phyloP scores from a whole-genome alignment of 2,329 filamentous ascomycete genomes.

The Didymella sp. region DNA sequence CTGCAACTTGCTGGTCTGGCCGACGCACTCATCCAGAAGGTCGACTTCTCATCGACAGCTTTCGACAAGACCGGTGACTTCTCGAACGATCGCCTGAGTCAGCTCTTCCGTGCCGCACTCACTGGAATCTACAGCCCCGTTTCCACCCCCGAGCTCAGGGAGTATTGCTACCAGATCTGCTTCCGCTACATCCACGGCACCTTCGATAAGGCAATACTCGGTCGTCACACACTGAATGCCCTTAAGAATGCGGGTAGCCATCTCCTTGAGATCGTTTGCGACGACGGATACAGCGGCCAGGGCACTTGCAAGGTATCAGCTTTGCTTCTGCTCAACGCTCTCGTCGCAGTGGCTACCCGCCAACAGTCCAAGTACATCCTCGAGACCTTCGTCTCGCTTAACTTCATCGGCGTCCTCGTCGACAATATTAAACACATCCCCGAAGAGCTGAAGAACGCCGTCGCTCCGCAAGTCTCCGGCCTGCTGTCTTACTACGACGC shows the following conservation, averaged over 20 bases:
- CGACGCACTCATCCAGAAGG: constrained; percentile 72
- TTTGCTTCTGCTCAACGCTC: constrained; percentile 78
- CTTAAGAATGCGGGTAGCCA: constrained; percentile 82
- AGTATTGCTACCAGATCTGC: constrained; percentile 90
- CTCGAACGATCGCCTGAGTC: constrained; percentile 86
- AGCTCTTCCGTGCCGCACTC: constrained; percentile 87
- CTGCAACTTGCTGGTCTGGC: constrained; percentile 79
- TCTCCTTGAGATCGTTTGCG: constrained; percentile 84
- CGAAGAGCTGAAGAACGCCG: constrained; percentile 62
- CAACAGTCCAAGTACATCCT: constrained; percentile 78
- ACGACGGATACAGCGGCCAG: constrained; percentile 89
- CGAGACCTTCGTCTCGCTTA: constrained; percentile 80
- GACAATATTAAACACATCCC: constrained; percentile 84
- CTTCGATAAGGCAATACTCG: constrained; percentile 53
- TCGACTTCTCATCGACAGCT: constrained; percentile 64
- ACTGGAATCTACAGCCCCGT: constrained; percentile 78
- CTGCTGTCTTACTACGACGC: constrained; percentile 71
- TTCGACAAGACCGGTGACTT: constrained; percentile 67
- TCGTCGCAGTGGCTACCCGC: constrained; percentile 75
- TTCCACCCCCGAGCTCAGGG: constrained; percentile 73
- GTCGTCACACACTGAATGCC: constrained; percentile 67
- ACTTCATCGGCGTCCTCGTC: constrained; percentile 89
- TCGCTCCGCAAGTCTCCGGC: constrained; percentile 58
- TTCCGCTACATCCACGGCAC: constrained; percentile 83
- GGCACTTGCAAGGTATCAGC: constrained; percentile 83